Base-by-base conservation (phyloP, 2,329 filamentous ascomycete species). In the Trichophyton equinum region DNA sequence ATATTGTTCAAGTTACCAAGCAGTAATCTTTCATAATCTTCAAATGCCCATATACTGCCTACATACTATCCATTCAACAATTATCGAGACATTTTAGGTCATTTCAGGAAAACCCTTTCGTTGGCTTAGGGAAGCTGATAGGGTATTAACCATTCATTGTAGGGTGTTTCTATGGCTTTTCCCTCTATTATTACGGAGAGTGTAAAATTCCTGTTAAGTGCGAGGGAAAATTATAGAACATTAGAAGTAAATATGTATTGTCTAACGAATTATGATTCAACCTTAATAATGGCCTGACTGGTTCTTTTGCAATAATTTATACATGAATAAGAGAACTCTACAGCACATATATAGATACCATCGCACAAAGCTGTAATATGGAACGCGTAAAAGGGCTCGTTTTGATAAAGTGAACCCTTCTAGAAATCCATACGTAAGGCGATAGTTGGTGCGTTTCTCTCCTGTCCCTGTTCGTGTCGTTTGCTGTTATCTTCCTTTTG, bases 351-450 rank as follows among this genome's bases (percentile, higher is more conserved):
- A 27, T 30, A 30, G 27, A 6, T 30, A 30, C 5, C 27, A 30
- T 30, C 27, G 27, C 5, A 7, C 27, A 30, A 30, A 30, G 27
- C 6, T 30, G 6, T 30, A 7, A 30, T 30, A 30, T 30, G 5
- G 27, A 18, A 18, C 18, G 9, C 40, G 15, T 25, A 4, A 22
- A 47, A 47, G 2, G 9, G n/a, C 9, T 22, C 8, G 8, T 11
- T 20, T 8, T 25, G 7, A 22, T 4, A 2, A 47, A 47, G 18
- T 1, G 20, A 47, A 20, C 44, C 6, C 15, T 18, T 9, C 27
- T 65, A 89, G 80, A 99, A 97, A 73, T 96, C 81, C 88, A 97
- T 95, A 81, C 95, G 94, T 70, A 99, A 75, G 60, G 90, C 90
- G 79, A 99, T 99, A 64, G 79, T 94, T 11, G 94, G 94, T 73